Evolutionary conservation across 2,329 filamentous ascomycete species (phyloP), one percentile per base, ranked within the genome.

Genomic region (Fusarium pseudoanthophilum): DNA sequence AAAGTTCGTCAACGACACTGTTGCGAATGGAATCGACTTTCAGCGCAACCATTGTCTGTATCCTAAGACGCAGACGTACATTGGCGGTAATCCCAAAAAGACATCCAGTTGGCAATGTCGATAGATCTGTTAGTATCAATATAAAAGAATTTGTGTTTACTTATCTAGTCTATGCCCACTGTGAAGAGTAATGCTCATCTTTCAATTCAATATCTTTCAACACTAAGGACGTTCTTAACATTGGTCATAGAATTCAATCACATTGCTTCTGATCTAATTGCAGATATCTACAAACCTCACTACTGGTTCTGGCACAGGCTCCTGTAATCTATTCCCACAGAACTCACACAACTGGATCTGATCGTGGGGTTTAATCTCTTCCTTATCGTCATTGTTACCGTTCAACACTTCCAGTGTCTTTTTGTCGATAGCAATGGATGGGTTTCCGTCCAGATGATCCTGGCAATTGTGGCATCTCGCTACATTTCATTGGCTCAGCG

Each of bases 1-100:
- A 0, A 81, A 80, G n/a, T 83, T 72, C 14, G 18, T 69, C 8
- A 42, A 64, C 1, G 58, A 72, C 16, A 52, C 36, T 2, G 16
- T 30, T 2, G 21, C 43, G 1, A n/a, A 45, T 3, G 69, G 69
- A 0, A 11, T 72, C 7, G 69, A 72, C 43, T 69, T 69, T 11
- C 69, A 56, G 6, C 68, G 69, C 6, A 30, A 60, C 13, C 69
- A 72, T 49, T 72, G 69, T 30, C 8, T 72, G 2, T 72, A 72
- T 11, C 69, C 69, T 3, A 49, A 46, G 21, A 55, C 48, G 0
- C 69, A 72, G n/a, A 72, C 68, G 6, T 72, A 72, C 1, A 2
- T 72, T 20, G 36, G 69, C 8, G 69, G 69, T 0, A 21, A 72
- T 53, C 36, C 28, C 3, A 55, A 48, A 21, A 16, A 43, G 13